Conservation (phyloP, 2,329 filamentous ascomycete species). For the Trichoderma sp. region DNA sequence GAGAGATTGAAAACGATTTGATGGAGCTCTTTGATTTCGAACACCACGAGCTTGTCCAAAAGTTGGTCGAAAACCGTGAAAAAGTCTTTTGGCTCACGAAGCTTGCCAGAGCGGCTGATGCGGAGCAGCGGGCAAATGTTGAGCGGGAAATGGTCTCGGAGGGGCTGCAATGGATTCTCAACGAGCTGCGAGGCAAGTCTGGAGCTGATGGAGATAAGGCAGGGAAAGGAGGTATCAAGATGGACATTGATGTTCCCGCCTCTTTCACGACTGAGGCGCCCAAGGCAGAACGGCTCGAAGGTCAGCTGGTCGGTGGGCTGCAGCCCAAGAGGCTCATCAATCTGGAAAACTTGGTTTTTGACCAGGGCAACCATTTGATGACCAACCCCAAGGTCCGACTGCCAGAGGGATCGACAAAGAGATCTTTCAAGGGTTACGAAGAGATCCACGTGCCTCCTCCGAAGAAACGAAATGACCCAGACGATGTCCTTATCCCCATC, state of each 20-base stretch:
- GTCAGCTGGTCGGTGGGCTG: constrained; percentile 75
- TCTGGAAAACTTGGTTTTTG: constrained; percentile 92
- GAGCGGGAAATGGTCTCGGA: constrained; percentile 91
- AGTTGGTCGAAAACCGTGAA: constrained; percentile 87
- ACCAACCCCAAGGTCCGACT: constrained; percentile 96
- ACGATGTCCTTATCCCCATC: constrained; percentile 79
- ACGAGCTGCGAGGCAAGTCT: constrained; percentile 79
- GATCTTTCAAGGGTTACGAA: constrained; percentile 96
- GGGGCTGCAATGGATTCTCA: constrained; percentile 81
- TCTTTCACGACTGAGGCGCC: constrained; percentile 53
- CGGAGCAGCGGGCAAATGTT: constrained; percentile 72
- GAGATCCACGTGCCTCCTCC: constrained; percentile 96
- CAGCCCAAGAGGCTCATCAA: constrained; percentile 88
- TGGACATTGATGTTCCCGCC: constrained; percentile 81
- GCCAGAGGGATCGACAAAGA: constrained; percentile 91
- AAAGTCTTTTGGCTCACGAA: constrained; percentile 95
- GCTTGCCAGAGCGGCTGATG: constrained; percentile 78
- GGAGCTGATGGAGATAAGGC: constrained; percentile 60
- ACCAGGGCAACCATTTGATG: constrained; percentile 98
- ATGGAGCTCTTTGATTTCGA: constrained; percentile 99
- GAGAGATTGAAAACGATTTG: constrained; percentile 95
- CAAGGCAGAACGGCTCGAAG: constrained; percentile 62
- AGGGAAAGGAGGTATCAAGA: constrained; percentile 83
- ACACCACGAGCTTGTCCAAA: constrained; percentile 87
- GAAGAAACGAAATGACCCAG: constrained; percentile 79